phyloP scores from a whole-genome alignment of 2,329 filamentous ascomycete genomes.

The Fusarium pseudograminearum region DNA sequence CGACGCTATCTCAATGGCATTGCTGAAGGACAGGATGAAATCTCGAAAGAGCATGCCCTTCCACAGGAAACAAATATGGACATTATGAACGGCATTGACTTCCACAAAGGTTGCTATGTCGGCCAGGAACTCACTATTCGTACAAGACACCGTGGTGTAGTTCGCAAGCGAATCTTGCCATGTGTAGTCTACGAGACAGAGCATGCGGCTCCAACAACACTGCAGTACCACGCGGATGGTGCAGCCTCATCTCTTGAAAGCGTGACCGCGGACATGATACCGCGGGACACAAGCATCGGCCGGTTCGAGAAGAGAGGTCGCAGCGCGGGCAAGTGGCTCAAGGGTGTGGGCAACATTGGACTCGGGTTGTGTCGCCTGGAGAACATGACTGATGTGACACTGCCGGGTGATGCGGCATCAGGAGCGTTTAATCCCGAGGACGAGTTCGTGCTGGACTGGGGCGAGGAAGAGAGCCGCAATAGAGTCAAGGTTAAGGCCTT shows the following conservation, averaged over 20 bases:
- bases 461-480: conserved; percentile 55
- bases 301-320: conserved; percentile 70
- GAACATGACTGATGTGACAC: conserved; percentile 84
- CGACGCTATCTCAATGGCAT: conserved; percentile 84
- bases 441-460: conserved; percentile 71
- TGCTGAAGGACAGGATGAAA: conserved; percentile 85
- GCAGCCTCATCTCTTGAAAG: conserved; percentile 43
- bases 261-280: conserved; percentile 54
- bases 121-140: conserved; percentile 97
- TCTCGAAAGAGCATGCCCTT: conserved; percentile 76
- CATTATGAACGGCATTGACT: conserved; percentile 86
- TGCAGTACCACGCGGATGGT: conserved; percentile 61
- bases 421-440: conserved; percentile 71
- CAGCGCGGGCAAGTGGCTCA: conserved; percentile 83
- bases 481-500: conserved; percentile 78
- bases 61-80: conserved; percentile 94
- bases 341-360: conserved; percentile 85
- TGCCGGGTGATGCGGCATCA: conserved; percentile 75
- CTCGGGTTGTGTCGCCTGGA: conserved; percentile 88
- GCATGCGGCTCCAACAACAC: conserved; percentile 52
- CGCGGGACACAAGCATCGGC: conserved; percentile 62
- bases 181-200: conserved; percentile 74
- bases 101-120: conserved; percentile 95
- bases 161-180: conserved; percentile 89
- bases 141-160: conserved; percentile 92